Conservation (phyloP, 495 filamentous ascomycete species). For the Neurospora pannonica region DNA sequence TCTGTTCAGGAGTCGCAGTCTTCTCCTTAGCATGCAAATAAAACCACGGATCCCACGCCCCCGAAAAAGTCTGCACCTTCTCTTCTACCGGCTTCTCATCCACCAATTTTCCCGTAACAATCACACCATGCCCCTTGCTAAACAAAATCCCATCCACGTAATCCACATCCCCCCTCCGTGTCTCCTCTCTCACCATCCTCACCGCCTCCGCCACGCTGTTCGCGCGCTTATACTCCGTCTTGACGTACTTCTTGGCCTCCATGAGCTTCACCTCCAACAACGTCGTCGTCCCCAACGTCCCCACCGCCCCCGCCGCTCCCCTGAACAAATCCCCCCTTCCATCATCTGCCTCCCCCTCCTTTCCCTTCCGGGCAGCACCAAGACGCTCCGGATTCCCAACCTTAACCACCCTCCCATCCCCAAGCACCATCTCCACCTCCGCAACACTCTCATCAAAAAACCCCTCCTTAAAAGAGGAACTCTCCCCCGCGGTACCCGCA, state of each 20-base stretch:
- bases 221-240: slow-evolving; percentile 44
- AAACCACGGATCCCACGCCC: slow-evolving; percentile 48
- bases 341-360: slow-evolving; percentile 2
- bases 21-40: slow-evolving; percentile 38
- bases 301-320: slow-evolving; percentile 47
- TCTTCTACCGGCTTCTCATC: too few relatives aligned
- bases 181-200: slow-evolving; percentile 20
- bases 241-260: slow-evolving; percentile 44
- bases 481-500: slow-evolving; percentile 52
- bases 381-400: background rate
- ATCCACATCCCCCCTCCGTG: too few relatives aligned
- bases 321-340: slow-evolving; percentile 42
- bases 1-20: too few relatives aligned
- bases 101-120: too few relatives aligned
- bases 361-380: too few relatives aligned
- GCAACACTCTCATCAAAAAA: slow-evolving; percentile 48
- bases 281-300: slow-evolving; percentile 47
- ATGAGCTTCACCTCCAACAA: slow-evolving; percentile 46
- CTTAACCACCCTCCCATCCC: slow-evolving; percentile 40
- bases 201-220: slow-evolving; percentile 34
- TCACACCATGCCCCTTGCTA: too few relatives aligned
- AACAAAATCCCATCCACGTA: too few relatives aligned
- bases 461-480: slow-evolving; percentile 43
- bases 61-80: too few relatives aligned
- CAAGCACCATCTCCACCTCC: slow-evolving; percentile 51